Base-by-base conservation (phyloP, 1,139 yeast genomes). In the Scheffersomyces quercinus region DNA sequence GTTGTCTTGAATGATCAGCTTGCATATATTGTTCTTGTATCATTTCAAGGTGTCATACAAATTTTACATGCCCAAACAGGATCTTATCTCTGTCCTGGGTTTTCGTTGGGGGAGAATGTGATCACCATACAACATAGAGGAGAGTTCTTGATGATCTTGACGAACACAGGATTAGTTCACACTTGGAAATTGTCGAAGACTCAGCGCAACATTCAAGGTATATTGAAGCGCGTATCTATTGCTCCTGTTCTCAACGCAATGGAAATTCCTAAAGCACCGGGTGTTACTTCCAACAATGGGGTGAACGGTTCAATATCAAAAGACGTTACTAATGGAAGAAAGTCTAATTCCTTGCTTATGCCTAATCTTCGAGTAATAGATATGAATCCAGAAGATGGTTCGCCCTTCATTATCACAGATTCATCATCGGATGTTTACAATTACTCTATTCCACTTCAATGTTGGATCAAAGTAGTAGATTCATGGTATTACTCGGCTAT, bases 21-120 rank as follows among this genome's bases (percentile, higher is more conserved):
- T 28, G 54, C 54, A 14, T 76, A 64, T 46, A 74, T 78, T 72
- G 78, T 73, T n/a, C 64, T 91, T 30, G 82, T 85, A 3, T 81
- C 96, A 0, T 89, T 93, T 20, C 78, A 82, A 38, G 89, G 90
- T 1, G 75, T 81, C 4, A 50, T 81, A 3, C 88, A 86, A 58
- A 78, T 96, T 68, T 77, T 95, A 0, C 77, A 83, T 10, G 80
- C 87, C 1, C 78, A 85, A 2, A 54, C 73, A 1, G 96, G 95
- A 1, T 59, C 72, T 20, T 65, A 66, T 29, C 49, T 71, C 0
- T 60, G 69, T 41, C 83, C 87, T 2, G 60, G 73, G n/a, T 60
- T 82, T 13, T 85, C 68, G 79, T 73, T 75, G 75, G 98, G 73
- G 49, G 78, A 48, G 41, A 87, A 62, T 68, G 77, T 72, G 49